These are phyloP conservation scores for Malus hybrid DNA, from an alignment of 331 rosid genomes.

Conservation along the genomic window DNA sequence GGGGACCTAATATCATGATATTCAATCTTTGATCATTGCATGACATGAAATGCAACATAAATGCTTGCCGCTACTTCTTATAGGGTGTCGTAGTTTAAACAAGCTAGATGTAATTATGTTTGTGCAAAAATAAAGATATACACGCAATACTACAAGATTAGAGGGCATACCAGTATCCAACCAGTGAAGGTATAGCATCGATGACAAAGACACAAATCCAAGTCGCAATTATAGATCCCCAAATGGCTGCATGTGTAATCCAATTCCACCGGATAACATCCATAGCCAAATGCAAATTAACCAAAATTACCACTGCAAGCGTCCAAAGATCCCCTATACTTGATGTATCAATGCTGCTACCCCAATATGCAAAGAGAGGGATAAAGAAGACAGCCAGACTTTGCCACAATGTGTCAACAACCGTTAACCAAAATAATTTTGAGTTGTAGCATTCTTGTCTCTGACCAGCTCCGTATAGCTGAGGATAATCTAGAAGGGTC, in stretches of 20 bases:
- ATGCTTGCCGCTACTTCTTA: not conserved
- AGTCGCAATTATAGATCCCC: conserved; percentile 85
- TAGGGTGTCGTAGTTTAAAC: not conserved
- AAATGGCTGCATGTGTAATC: conserved; percentile 63
- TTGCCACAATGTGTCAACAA: conserved; percentile 79
- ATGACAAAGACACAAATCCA: conserved; percentile 50
- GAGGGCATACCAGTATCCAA: conserved; percentile 69
- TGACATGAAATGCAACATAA: not conserved
- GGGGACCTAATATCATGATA: not conserved
- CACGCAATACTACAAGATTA: not conserved
- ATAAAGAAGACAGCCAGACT: conserved; percentile 60
- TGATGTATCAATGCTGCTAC: conserved; percentile 43
- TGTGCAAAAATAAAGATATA: not conserved
- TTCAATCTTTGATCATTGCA: not conserved
- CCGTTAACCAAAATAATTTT: conserved; percentile 59
- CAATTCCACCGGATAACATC: conserved; percentile 73
- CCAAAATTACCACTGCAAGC: conserved; percentile 65
- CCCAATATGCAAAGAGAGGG: conserved; percentile 67
- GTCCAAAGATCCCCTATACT: conserved; percentile 96
- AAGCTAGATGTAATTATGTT: not conserved
- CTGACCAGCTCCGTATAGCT: conserved; percentile 79
- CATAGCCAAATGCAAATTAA: conserved; percentile 86
- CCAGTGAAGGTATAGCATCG: conserved; percentile 50
- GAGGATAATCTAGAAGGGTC: conserved; percentile 66
- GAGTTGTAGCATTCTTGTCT: conserved; percentile 79